phyloP scores from a whole-genome alignment of 176 grass and related monocot genomes.

The Zoysia japonica region DNA sequence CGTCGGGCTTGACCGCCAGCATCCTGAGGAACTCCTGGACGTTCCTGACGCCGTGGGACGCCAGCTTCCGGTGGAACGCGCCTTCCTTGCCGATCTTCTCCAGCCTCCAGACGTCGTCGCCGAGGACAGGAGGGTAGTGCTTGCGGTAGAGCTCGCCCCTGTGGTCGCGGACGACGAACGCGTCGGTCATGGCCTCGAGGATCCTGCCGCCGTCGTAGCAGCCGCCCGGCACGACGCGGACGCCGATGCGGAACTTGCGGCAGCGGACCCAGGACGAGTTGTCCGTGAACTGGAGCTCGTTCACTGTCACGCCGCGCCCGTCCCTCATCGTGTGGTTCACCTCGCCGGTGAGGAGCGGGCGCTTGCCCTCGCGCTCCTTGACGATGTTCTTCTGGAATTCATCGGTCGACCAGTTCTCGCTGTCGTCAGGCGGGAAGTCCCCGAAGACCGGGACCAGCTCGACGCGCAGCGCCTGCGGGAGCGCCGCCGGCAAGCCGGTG shows the following conservation, averaged over 20 bases:
- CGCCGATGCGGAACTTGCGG: slow-evolving; percentile 80
- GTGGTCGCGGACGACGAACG: slow-evolving; percentile 81
- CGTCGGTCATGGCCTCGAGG: slow-evolving; percentile 67
- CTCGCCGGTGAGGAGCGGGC: slow-evolving; percentile 79
- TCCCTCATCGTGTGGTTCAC: slow-evolving; percentile 56
- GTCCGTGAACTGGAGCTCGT: slow-evolving; percentile 85
- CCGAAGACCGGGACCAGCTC: slow-evolving; percentile 75
- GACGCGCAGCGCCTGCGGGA: slow-evolving; percentile 50
- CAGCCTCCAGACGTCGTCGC: slow-evolving; percentile 83
- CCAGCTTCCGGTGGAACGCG: slow-evolving; percentile 67
- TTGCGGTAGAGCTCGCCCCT: slow-evolving; percentile 88
- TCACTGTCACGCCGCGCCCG: slow-evolving; percentile 39
- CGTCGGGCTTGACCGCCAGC: slow-evolving; percentile 23
- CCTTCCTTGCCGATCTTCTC: slow-evolving; percentile 83
- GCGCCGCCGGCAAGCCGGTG: neutral
- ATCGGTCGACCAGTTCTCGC: slow-evolving; percentile 48
- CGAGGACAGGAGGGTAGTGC: slow-evolving; percentile 70
- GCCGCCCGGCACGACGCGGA: slow-evolving; percentile 39
- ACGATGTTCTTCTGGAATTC: slow-evolving; percentile 58
- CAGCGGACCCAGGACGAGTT: slow-evolving; percentile 86
- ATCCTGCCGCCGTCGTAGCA: slow-evolving; percentile 46
- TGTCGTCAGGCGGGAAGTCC: slow-evolving; percentile 50
- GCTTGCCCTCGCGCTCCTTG: slow-evolving; percentile 71
- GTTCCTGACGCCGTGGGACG: slow-evolving; percentile 3
- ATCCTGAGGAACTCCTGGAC: slow-evolving; percentile 73